phyloP scores from a whole-genome alignment of 345 rosid species.

The Toxicodendron radicans region DNA sequence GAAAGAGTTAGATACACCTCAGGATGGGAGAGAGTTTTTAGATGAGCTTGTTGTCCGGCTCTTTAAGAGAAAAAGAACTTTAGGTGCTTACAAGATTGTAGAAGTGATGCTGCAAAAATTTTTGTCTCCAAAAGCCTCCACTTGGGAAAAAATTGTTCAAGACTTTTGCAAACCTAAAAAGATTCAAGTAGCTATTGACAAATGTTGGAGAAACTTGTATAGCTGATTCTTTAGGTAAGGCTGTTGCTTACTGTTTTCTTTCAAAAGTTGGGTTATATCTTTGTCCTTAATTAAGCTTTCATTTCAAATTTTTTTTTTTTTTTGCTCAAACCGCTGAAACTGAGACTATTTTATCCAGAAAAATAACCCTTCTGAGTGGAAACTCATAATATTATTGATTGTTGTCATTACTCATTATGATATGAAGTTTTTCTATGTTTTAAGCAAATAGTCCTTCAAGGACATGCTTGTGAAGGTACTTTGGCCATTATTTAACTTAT shows the following conservation, averaged over 20 bases:
- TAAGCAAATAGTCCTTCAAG: not conserved
- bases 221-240: conserved; percentile 33
- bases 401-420: not conserved
- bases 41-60: conserved; percentile 77
- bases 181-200: conserved; percentile 58
- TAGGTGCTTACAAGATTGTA: conserved; percentile 68
- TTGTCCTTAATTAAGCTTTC: not conserved
- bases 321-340: not conserved
- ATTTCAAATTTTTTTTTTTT: not conserved
- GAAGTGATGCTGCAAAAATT: conserved; percentile 75
- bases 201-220: conserved; percentile 59
- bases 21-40: conserved; percentile 69
- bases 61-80: conserved; percentile 56
- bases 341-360: not conserved
- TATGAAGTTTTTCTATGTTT: not conserved
- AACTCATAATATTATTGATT: not conserved
- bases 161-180: conserved; percentile 70
- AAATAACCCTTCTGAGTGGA: not conserved
- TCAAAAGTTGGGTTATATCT: not conserved
- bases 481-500: not conserved
- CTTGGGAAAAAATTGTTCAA: conserved; percentile 68
- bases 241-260: not conserved
- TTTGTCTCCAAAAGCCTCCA: conserved; percentile 56
- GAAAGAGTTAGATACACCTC: conserved; percentile 64
- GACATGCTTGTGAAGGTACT: not conserved